phyloP scores from a whole-genome alignment of 345 rosid genomes.

The Boechera retrofracta region DNA sequence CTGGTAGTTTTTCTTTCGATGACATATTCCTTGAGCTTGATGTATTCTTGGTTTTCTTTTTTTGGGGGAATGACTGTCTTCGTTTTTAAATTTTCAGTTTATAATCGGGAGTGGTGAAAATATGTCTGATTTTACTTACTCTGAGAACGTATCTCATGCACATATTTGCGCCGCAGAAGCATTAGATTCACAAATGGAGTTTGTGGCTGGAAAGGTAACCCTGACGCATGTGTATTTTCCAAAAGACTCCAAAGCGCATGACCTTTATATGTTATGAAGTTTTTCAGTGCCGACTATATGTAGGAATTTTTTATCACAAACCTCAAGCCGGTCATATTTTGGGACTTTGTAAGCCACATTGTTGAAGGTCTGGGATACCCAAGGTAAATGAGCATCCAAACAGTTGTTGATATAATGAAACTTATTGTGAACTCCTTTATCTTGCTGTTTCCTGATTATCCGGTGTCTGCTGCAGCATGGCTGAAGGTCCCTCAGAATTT shows the following conservation, averaged over 20 bases:
- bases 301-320: conserved; percentile 94
- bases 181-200: conserved; percentile 63
- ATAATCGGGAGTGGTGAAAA: conserved; percentile 83
- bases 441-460: conserved; percentile 9
- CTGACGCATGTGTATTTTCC: neutral
- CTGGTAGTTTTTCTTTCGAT: neutral
- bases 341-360: conserved; percentile 72
- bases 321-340: conserved; percentile 73
- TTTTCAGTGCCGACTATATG: conserved; percentile 42
- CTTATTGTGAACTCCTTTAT: conserved; percentile 12
- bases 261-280: conserved; percentile 33
- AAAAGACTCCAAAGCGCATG: conserved; percentile 1
- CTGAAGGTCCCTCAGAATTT: conserved; percentile 8
- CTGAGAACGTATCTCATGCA: conserved; percentile 88
- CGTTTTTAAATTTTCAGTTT: conserved; percentile 62
- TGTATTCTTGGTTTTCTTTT: neutral
- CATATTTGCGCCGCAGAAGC: conserved; percentile 82
- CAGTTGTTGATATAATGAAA: conserved; percentile 5
- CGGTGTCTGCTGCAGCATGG: conserved; percentile 2
- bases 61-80: conserved; percentile 11
- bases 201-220: conserved; percentile 94
- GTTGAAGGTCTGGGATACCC: conserved; percentile 82
- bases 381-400: conserved; percentile 58
- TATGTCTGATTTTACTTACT: conserved; percentile 85
- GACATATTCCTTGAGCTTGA: conserved; percentile 13